These are phyloP conservation scores for Coemansia asiatica DNA, from an alignment of 192 early-diverging fungal species.

Conservation along the genomic window DNA sequence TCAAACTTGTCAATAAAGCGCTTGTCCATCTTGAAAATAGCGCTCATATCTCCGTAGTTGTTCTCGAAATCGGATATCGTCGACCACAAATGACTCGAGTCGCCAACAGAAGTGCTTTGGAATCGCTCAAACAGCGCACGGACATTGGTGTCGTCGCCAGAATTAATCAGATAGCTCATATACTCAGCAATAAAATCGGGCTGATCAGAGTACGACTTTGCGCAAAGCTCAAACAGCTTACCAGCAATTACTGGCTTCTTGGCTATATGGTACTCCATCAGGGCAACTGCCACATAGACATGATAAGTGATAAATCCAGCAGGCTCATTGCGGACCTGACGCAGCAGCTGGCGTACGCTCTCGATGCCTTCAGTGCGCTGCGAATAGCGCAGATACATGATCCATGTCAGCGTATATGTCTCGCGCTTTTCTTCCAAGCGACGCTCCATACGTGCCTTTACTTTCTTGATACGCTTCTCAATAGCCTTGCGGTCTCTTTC, in stretches of 20 bases:
- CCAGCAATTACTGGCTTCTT: conserved; percentile 82
- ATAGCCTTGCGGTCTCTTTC: conserved; percentile 7
- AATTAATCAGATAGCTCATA: conserved; percentile 80
- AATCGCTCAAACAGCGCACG: conserved; percentile 89
- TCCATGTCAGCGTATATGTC: conserved; percentile 73
- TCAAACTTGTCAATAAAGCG: conserved; percentile 73
- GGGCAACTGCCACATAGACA: conserved; percentile 82
- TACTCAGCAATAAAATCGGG: conserved; percentile 77
- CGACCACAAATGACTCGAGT: conserved; percentile 76
- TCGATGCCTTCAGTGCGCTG: conserved; percentile 78
- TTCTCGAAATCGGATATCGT: conserved; percentile 83
- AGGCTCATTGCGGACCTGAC: conserved; percentile 66
- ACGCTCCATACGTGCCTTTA: conserved; percentile 37
- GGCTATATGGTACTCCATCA: conserved; percentile 91
- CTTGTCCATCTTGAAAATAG: conserved; percentile 76
- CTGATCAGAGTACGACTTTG: conserved; percentile 76
- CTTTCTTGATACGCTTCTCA: conserved; percentile 45
- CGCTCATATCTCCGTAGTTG: conserved; percentile 80
- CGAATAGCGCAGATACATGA: conserved; percentile 82
- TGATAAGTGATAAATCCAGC: conserved; percentile 75
- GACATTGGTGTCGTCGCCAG: conserved; percentile 91
- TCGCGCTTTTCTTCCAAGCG: conserved; percentile 50
- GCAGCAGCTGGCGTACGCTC: conserved; percentile 73
- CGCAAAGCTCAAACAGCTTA: conserved; percentile 86
- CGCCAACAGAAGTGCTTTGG: conserved; percentile 65